These are phyloP conservation scores for Babesia ovis DNA, from an alignment of 169 alveolate species.

Conservation along the genomic window DNA sequence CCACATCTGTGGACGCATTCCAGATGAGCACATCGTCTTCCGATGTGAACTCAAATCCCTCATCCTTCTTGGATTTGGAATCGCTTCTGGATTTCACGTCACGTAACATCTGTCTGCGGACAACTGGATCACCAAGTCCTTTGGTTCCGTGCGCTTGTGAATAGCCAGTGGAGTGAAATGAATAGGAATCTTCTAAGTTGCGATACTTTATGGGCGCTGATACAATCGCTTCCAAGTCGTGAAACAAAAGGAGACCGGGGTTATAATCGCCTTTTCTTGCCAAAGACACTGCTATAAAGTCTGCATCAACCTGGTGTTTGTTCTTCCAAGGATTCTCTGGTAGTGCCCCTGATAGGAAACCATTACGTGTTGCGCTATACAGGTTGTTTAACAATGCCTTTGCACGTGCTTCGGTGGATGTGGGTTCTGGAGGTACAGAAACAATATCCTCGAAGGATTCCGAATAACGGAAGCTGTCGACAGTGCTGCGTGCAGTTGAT, in stretches of 20 bases:
- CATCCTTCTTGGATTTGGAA: neutral
- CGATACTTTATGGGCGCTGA: slow-evolving; percentile 22
- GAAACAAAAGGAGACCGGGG: slow-evolving; percentile 14
- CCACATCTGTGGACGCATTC: slow-evolving; percentile 58
- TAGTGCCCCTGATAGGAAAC: slow-evolving; percentile 22
- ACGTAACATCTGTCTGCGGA: neutral
- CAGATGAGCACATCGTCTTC: slow-evolving; percentile 23
- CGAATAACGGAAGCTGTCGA: slow-evolving; percentile 33
- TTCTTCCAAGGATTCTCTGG: slow-evolving; percentile 25
- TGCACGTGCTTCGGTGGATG: neutral
- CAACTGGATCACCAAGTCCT: neutral
- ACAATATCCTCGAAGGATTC: slow-evolving; percentile 18
- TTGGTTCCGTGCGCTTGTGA: neutral
- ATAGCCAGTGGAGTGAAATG: neutral
- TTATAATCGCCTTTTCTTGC: slow-evolving; percentile 6
- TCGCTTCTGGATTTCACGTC: neutral
- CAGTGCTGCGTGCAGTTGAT: slow-evolving; percentile 30
- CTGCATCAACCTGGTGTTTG: slow-evolving; percentile 33
- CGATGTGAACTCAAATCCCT: neutral
- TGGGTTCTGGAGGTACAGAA: neutral
- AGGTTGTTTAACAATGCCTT: slow-evolving; percentile 16
- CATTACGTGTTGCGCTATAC: slow-evolving; percentile 10
- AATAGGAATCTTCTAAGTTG: neutral
- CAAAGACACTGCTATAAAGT: slow-evolving; percentile 35
- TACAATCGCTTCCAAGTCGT: slow-evolving; percentile 27